phyloP scores from a whole-genome alignment of 129 eudicot species.

The Erigeron canadensis region DNA sequence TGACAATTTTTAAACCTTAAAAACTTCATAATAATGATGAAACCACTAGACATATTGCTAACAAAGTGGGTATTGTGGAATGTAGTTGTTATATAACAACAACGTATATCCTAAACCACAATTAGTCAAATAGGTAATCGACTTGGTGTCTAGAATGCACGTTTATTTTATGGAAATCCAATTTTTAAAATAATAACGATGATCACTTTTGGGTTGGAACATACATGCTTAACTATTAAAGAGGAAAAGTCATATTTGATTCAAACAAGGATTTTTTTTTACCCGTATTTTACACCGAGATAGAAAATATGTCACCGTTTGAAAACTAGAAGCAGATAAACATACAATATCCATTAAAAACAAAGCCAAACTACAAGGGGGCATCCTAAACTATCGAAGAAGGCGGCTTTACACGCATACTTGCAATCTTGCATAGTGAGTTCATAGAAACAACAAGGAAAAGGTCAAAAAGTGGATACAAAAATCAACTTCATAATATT shows the following conservation, averaged over 20 bases:
- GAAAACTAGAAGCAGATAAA: no score
- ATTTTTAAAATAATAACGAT: background rate
- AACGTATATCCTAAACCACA: background rate
- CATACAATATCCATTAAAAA: background rate
- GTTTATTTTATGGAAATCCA: background rate
- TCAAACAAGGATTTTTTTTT: no score
- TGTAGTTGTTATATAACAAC: constrained; percentile 5
- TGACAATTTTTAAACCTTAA: background rate
- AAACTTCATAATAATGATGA: background rate
- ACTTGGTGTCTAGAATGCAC: background rate
- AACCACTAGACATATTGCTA: constrained; percentile 15
- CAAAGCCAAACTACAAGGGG: background rate
- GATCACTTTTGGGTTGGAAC: background rate
- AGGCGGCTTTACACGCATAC: constrained; percentile 31
- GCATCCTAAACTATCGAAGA: background rate
- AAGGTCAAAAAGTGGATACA: constrained; percentile 14
- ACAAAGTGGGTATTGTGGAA: constrained; percentile 19
- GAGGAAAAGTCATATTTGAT: no score
- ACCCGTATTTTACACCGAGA: no score
- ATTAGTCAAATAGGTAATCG: constrained; percentile 8
- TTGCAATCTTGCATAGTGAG: background rate
- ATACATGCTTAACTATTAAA: no score
- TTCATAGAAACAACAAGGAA: constrained; percentile 7
- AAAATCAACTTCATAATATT: background rate
- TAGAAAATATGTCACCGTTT: no score